Evolutionary conservation across 306 rosid species (phyloP), one percentile per base, ranked within the genome.

Genomic region (Malus sylvestris): DNA sequence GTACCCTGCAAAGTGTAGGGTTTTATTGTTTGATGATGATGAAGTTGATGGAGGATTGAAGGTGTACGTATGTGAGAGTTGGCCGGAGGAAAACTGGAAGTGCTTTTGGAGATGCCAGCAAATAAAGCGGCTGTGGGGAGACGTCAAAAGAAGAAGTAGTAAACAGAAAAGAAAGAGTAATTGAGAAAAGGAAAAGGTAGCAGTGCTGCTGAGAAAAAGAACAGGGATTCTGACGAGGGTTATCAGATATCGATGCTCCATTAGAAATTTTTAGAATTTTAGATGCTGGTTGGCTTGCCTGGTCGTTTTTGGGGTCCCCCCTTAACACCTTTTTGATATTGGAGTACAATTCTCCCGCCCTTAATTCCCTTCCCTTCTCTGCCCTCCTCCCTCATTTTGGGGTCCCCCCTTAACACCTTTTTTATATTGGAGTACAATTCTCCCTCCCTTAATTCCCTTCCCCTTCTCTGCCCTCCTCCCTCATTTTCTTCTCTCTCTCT

Each of bases 71-170:
- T 19, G 53, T 75, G 81, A 60, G 68, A 64, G 68, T 32, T 32
- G 68, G 68, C 20, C 19, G 44, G 23, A 67, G 67, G 22, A 68
- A 38, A 62, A 10, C 27, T 19, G 49, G 27, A 66, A 46, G 25
- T 44, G 84, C 81, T 82, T 84, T 84, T 70, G 76, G 64, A 78
- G 78, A 65, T 74, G 75, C 55, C 77, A 79, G 87, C 57, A 81
- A 80, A 84, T 87, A 84, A 82, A 84, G 88, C 49, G 71, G 77
- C 76, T 64, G 70, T 80, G 73, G 82, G 83, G 61, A 51, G 78
- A 68, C 16, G 25, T 67, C 55, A 84, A 67, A 79, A 70, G 70
- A 72, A 46, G 18, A 64, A 61, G 0, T 5, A 51, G 55, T 16
- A 51, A 6, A 15, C 0, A 61, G 67, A 57, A 9, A 57, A 62